Evolutionary conservation across 164 flowering plant genomes (phyloP).

Genomic region (Annona cherimola): DNA sequence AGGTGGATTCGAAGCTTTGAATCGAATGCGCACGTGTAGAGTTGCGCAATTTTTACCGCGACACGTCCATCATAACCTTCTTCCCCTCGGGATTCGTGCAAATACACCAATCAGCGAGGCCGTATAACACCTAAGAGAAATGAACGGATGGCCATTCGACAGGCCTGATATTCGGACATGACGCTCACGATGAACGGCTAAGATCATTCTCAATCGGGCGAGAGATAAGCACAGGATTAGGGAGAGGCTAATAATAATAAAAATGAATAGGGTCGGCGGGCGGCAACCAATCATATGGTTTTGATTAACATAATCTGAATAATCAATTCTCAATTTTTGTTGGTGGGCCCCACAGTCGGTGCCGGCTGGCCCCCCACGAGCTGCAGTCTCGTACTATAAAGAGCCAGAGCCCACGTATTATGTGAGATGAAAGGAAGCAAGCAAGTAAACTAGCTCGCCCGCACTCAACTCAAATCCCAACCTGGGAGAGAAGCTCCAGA

Average conservation of each 20-base stretch:
- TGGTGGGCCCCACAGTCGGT: conserved; percentile 29
- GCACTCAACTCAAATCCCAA: neutral
- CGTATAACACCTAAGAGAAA: neutral
- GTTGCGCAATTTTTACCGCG: too few relatives aligned
- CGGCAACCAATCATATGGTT: conserved; percentile 19
- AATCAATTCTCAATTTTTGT: neutral
- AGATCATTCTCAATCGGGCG: neutral
- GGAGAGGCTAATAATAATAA: neutral
- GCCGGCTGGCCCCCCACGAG: conserved; percentile 24
- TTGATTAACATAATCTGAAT: neutral
- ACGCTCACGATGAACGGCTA: neutral
- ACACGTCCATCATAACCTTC: too few relatives aligned
- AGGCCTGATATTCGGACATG: neutral
- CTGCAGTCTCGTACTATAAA: neutral
- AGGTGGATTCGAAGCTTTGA: too few relatives aligned
- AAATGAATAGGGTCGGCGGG: conserved; percentile 22
- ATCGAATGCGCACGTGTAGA: too few relatives aligned
- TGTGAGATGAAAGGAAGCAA: neutral
- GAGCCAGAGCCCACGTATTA: neutral
- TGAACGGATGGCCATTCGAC: neutral
- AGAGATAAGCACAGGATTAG: neutral
- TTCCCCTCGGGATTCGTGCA: neutral
- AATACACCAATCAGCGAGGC: neutral
- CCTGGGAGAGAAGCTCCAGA: conserved; percentile 1
- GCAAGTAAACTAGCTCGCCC: neutral